phyloP scores from a whole-genome alignment of 2,329 filamentous ascomycete genomes.

The Ophiosphaerella narmari region DNA sequence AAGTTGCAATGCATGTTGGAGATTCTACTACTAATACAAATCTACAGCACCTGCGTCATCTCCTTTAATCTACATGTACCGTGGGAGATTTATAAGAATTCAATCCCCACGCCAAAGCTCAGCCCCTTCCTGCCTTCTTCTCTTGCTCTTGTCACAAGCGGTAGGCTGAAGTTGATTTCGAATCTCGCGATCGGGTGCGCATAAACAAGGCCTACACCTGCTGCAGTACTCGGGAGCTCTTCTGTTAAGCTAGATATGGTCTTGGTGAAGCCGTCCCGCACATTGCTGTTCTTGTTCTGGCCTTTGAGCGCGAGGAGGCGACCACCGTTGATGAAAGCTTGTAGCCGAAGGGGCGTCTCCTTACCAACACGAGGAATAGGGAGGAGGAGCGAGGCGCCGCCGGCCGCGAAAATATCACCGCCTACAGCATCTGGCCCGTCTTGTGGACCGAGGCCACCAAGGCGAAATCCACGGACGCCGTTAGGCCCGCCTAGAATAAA shows the following conservation, averaged over 20 bases:
- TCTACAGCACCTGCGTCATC: conserved; percentile 17
- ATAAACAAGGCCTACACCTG: conserved; percentile 89
- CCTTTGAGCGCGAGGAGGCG: conserved; percentile 76
- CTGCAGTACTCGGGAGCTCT: conserved; percentile 81
- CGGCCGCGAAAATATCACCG: conserved; percentile 89
- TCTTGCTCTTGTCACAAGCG: conserved; percentile 77
- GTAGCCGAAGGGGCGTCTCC: conserved; percentile 83
- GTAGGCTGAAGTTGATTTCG: conserved; percentile 93
- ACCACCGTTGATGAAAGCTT: conserved; percentile 90
- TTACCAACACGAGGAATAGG: conserved; percentile 81
- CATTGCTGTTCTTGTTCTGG: conserved; percentile 51
- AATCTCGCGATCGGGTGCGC: conserved; percentile 92
- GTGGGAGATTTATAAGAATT: conserved; percentile 72
- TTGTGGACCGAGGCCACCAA: conserved; percentile 85
- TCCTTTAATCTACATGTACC: conserved; percentile 19
- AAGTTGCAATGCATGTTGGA: not conserved
- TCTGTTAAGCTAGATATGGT: conserved; percentile 74
- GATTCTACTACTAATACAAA: conserved; percentile 21
- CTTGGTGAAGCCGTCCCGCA: conserved; percentile 59
- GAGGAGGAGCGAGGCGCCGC: conserved; percentile 81
- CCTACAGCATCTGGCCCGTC: conserved; percentile 86
- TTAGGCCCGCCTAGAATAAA: conserved; percentile 95
- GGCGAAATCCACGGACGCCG: conserved; percentile 90
- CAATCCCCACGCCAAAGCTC: conserved; percentile 94
- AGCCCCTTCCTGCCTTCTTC: conserved; percentile 90